phyloP scores from a whole-genome alignment of 2,329 filamentous ascomycete species.

The Fusarium drepaniforme region DNA sequence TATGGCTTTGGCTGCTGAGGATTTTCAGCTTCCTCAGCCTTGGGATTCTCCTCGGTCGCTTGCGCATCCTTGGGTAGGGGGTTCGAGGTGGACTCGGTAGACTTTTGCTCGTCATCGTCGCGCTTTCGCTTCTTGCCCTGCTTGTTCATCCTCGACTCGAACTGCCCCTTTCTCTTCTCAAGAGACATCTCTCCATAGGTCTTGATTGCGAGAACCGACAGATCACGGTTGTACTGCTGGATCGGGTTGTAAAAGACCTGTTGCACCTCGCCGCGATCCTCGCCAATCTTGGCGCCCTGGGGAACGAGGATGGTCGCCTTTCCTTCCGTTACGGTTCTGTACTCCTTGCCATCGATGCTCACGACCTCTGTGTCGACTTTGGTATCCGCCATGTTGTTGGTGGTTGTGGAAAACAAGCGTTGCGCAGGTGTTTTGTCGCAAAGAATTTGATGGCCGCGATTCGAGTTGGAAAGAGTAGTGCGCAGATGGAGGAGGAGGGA shows the following conservation, averaged over 20 bases:
- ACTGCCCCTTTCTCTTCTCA: conserved; percentile 57
- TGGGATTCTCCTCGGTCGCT: conserved; percentile 25
- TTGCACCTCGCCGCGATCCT: conserved; percentile 71
- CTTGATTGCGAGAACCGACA: conserved; percentile 93
- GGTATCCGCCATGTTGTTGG: conserved; percentile 38
- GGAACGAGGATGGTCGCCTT: conserved; percentile 69
- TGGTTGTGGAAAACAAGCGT: conserved; percentile 34
- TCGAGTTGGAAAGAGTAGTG: background rate
- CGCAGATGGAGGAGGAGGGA: background rate
- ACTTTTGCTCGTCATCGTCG: conserved; percentile 49
- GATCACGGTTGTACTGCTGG: conserved; percentile 97
- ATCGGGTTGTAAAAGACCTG: conserved; percentile 99
- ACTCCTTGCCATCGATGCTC: conserved; percentile 60
- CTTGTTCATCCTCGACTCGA: conserved; percentile 56
- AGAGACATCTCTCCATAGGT: conserved; percentile 81
- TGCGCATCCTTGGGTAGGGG: conserved; percentile 23
- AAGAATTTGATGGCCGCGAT: conserved; percentile 6
- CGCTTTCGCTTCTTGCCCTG: conserved; percentile 62
- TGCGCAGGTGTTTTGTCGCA: conserved; percentile 12
- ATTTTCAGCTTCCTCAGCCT: conserved; percentile 25
- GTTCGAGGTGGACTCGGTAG: conserved; percentile 16
- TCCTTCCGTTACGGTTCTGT: conserved; percentile 66
- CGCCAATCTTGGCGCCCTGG: conserved; percentile 56
- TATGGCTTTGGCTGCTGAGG: conserved; percentile 44
- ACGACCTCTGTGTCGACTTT: conserved; percentile 39